These are phyloP conservation scores for Fusarium sambucinum DNA, from an alignment of 2,329 filamentous ascomycete species.

Conservation along the genomic window DNA sequence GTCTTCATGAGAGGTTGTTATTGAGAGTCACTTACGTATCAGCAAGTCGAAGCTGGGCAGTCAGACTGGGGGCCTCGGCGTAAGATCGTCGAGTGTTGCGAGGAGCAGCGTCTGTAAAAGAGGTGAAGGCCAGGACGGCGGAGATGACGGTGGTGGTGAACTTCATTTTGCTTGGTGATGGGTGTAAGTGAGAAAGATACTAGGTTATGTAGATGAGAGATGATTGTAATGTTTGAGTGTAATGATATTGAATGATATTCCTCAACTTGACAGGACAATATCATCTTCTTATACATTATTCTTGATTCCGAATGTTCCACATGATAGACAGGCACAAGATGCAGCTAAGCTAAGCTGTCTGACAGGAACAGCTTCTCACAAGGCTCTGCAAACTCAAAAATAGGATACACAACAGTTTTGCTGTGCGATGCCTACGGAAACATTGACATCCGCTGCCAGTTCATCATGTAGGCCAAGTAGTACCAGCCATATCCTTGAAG, in stretches of 20 bases:
- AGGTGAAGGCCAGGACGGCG: slow-evolving; percentile 56
- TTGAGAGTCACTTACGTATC: slow-evolving; percentile 51
- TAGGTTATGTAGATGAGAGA: too few species aligned
- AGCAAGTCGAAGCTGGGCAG: slow-evolving; percentile 56
- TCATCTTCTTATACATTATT: slow-evolving; percentile 43
- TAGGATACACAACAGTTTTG: slow-evolving; percentile 7
- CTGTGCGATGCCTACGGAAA: slow-evolving; percentile 19
- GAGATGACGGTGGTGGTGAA: slow-evolving; percentile 51
- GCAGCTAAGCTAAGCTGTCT: slow-evolving; percentile 17
- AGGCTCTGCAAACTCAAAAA: slow-evolving; percentile 32
- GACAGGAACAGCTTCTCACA: slow-evolving; percentile 16
- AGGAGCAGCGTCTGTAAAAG: slow-evolving; percentile 49
- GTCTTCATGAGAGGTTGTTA: too few species aligned
- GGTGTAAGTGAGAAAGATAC: too few species aligned
- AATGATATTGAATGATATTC: slow-evolving; percentile 40
- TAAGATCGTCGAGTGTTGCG: slow-evolving; percentile 30
- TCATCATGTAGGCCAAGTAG: slow-evolving; percentile 8
- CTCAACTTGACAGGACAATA: slow-evolving; percentile 22
- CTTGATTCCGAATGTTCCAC: not conserved
- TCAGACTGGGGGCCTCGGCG: slow-evolving; percentile 48
- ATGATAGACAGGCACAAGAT: slow-evolving; percentile 18
- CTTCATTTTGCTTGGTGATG: slow-evolving; percentile 53
- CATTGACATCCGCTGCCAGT: slow-evolving; percentile 31
- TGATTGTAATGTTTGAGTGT: too few species aligned
- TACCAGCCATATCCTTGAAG: slow-evolving; percentile 24